phyloP scores from a whole-genome alignment of 495 filamentous ascomycete species.

The Aspergillus bridgeri region DNA sequence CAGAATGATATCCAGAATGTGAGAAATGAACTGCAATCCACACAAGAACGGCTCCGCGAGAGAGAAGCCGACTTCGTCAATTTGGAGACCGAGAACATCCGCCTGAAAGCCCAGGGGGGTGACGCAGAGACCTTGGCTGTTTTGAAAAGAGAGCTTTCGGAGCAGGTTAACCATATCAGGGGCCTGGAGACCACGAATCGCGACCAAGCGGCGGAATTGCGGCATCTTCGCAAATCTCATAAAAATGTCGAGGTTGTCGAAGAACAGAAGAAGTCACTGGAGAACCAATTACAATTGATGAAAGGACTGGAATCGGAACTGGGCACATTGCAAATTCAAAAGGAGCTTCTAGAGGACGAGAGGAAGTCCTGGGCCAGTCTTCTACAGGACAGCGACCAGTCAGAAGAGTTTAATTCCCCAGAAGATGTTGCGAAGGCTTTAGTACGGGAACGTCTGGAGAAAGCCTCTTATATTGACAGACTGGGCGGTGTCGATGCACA shows the following conservation, averaged over 20 bases:
- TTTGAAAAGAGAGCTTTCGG: conserved; percentile 79
- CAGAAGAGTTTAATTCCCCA: conserved; percentile 77
- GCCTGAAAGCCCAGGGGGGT: conserved; percentile 76
- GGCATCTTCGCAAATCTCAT: conserved; percentile 70
- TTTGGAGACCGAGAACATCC: conserved; percentile 78
- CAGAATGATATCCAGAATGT: conserved; percentile 66
- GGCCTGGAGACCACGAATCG: conserved; percentile 75
- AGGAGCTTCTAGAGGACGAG: conserved; percentile 87
- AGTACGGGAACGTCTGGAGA: conserved; percentile 76
- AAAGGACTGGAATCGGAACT: conserved; percentile 71
- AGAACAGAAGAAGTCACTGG: conserved; percentile 85
- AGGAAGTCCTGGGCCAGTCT: conserved; percentile 81
- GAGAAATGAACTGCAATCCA: conserved; percentile 56
- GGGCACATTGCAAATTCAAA: conserved; percentile 72
- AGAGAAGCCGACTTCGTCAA: conserved; percentile 66
- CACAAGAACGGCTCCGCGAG: conserved; percentile 63
- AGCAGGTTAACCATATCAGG: conserved; percentile 86
- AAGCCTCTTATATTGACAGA: conserved; percentile 69
- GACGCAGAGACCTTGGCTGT: conserved; percentile 79
- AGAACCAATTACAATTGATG: conserved; percentile 72
- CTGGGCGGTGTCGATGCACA: conserved; percentile 78
- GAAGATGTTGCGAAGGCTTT: conserved; percentile 84
- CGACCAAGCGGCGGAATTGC: conserved; percentile 76
- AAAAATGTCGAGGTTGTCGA: conserved; percentile 91
- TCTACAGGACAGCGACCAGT: conserved; percentile 62